Percentiles rank a stretch among this genome's conserved stretches.
phyloP scores from a whole-genome alignment of 2,329 filamentous ascomycete genomes.

The Sporothrix brunneoviolacea region DNA sequence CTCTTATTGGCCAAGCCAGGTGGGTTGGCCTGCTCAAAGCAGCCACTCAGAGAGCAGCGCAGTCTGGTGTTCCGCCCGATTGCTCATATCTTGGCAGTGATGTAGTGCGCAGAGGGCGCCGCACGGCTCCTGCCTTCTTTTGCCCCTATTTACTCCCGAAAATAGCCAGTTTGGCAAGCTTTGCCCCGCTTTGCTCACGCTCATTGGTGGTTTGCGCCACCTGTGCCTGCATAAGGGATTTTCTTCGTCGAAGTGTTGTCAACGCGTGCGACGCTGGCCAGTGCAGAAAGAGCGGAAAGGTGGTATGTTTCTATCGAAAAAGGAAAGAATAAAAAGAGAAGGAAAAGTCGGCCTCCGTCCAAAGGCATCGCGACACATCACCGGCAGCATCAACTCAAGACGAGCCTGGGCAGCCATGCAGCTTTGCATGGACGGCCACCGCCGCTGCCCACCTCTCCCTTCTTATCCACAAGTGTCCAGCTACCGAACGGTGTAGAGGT shows the following conservation, averaged over 20 bases:
- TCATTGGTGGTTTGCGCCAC: conserved; percentile 14
- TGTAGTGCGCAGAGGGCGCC: too few relatives aligned
- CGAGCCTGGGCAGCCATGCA: not conserved
- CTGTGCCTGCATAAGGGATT: conserved; percentile 20
- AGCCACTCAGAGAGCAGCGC: not conserved
- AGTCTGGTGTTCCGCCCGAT: too few relatives aligned
- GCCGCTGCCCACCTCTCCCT: conserved; percentile 5
- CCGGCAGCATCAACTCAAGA: not conserved
- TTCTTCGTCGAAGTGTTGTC: conserved; percentile 4
- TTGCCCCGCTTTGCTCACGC: conserved; percentile 10
- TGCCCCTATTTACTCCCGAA: conserved; percentile 13
- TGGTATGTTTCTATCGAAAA: not conserved
- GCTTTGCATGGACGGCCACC: conserved; percentile 3
- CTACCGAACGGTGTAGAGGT: too few relatives aligned
- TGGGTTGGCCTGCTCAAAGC: not conserved
- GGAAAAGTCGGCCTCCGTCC: not conserved
- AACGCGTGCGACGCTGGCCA: conserved; percentile 10
- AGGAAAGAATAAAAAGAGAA: not conserved
- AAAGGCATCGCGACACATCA: not conserved
- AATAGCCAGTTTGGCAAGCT: conserved; percentile 9
- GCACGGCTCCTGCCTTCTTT: conserved; percentile 7
- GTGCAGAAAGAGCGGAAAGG: conserved; percentile 3
- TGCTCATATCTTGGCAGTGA: too few relatives aligned
- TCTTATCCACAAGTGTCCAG: not conserved
- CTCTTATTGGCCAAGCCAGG: not conserved